Base-by-base conservation (phyloP, 306 rosid genomes). In the Morella rubra region DNA sequence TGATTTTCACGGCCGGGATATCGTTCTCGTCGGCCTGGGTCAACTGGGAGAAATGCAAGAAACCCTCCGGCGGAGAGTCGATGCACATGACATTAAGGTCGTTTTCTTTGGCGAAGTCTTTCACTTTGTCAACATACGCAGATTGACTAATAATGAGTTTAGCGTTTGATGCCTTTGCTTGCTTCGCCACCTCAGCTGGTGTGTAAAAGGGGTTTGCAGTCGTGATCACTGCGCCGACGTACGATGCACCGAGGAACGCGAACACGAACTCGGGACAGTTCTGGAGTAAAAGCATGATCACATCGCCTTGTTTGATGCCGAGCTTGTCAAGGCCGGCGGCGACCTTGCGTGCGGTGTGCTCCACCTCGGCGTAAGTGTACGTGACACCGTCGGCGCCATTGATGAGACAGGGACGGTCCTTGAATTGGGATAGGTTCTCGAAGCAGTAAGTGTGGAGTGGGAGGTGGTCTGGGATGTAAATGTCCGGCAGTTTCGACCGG, bases 401-500 rank as follows among this genome's bases (percentile, higher is more conserved):
- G 90, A 93, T 91, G 24, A 93, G 81, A 58, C 98, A 93, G 1
- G 96, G 88, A 1, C 87, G 91, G 78, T 89, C 62, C 5, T 58
- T 54, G 80, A 86, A 87, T 5, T 78, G 73, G 13, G 93, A 75
- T 9, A 93, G 67, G 53, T 87, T 88, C 73, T 93, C 72, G 80
- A 93, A 93, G 87, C 88, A 79, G 55, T 93, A 91, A 12, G 91
- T 81, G 80, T 90, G 97, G 8, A 93, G 53, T 0, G 96, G 97
- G 32, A 93, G 97, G 70, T 90, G 94, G 42, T 80, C 85, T 9
- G 98, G 91, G 71, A 93, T 93, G 85, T 80, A 42, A 54, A 93
- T 91, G 73, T 89, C 90, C 0, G 97, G 97, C 58, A 93, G 90
- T n/a, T 89, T 90, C 0, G 98, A 93, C 4, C 85, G 87, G 91